Conservation (phyloP, 768 basidiomycete genomes). For the Amanita rubescens region DNA sequence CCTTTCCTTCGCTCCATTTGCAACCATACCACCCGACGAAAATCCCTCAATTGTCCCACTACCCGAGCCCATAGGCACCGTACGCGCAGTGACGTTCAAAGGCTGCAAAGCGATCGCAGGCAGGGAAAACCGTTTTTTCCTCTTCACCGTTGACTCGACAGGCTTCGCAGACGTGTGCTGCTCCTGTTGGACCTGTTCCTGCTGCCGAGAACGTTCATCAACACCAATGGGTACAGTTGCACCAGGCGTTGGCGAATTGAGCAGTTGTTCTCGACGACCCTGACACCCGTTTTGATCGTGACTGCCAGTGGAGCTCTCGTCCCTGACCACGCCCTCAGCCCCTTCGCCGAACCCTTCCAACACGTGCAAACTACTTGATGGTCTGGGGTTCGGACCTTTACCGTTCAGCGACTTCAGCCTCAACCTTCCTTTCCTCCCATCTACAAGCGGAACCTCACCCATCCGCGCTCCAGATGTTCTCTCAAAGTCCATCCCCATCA, state of each 20-base stretch:
- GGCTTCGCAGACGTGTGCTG: neutral
- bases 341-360: slow-evolving; percentile 50
- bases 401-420: slow-evolving; percentile 20
- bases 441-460: slow-evolving; percentile 12
- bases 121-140: slow-evolving; percentile 65
- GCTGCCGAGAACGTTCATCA: no score
- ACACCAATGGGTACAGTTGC: neutral
- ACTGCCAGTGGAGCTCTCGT: neutral
- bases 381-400: slow-evolving; percentile 27
- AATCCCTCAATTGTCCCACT: slow-evolving; percentile 15
- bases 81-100: slow-evolving; percentile 59
- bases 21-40: slow-evolving; percentile 9
- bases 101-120: slow-evolving; percentile 75
- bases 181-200: neutral
- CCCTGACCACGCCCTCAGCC: no score
- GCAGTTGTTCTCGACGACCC: neutral
- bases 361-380: slow-evolving; percentile 61
- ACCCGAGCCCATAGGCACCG: slow-evolving; percentile 20
- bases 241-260: no score
- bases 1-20: slow-evolving; percentile 6
- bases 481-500: slow-evolving; percentile 38
- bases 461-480: slow-evolving; percentile 2
- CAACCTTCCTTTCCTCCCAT: slow-evolving; percentile 19
- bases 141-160: slow-evolving; percentile 27
- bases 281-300: neutral